A percentile compares a stretch with the other conserved stretches of the same genome.
Conservation (phyloP, 306 rosid genomes). For the Vicia villosa region DNA sequence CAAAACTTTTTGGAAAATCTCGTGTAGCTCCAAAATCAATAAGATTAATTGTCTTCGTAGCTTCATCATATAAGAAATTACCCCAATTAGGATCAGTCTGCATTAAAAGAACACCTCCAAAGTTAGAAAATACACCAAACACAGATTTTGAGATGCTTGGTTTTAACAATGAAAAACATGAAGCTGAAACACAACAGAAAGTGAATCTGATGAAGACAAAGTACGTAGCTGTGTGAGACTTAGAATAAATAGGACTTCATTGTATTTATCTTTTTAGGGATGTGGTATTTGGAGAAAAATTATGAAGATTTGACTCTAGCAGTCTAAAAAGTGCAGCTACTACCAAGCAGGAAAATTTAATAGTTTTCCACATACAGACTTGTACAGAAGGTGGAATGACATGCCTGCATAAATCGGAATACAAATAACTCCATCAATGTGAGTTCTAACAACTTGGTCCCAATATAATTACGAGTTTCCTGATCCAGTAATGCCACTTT, state of each 20-base stretch:
- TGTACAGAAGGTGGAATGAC: slow-evolving; percentile 30
- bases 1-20: slow-evolving; percentile 76
- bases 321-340: not conserved
- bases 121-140: slow-evolving; percentile 32
- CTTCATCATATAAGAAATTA: slow-evolving; percentile 82
- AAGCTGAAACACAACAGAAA: slow-evolving; percentile 26
- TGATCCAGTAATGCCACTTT: slow-evolving; percentile 81
- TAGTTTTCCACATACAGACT: slow-evolving; percentile 3
- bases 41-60: slow-evolving; percentile 69
- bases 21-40: slow-evolving; percentile 95
- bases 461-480: slow-evolving; percentile 85
- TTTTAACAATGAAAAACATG: slow-evolving; percentile 14
- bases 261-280: slow-evolving; percentile 7
- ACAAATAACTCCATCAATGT: slow-evolving; percentile 78
- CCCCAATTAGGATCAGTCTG: slow-evolving; percentile 99
- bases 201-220: slow-evolving; percentile 6
- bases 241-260: slow-evolving; percentile 4
- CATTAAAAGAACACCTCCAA: slow-evolving; percentile 43
- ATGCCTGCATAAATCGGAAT: slow-evolving; percentile 91
- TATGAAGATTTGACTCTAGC: not conserved
- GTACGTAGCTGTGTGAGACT: not conserved
- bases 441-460: slow-evolving; percentile 80
- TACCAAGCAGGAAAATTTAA: not conserved
- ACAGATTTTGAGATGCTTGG: slow-evolving; percentile 12
- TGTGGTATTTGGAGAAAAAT: not conserved